phyloP scores from a whole-genome alignment of 2,329 filamentous ascomycete genomes.

The Verticillium zaregamsianum region DNA sequence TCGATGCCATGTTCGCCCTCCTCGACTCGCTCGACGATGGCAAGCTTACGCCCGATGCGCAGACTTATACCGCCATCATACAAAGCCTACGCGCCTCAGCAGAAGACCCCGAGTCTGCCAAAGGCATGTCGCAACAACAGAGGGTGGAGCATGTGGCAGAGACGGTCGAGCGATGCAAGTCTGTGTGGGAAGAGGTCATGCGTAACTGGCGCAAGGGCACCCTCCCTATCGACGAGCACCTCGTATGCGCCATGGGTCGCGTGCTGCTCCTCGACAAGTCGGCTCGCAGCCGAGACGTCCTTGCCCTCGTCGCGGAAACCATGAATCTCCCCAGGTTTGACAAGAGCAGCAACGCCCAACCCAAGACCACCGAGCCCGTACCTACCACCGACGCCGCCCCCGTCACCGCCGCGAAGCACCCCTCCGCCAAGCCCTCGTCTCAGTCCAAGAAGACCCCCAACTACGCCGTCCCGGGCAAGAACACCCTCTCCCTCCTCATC shows the following conservation, averaged over 20 bases:
- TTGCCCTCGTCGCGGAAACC: conserved; percentile 75
- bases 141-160: conserved; percentile 18
- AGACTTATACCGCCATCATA: conserved; percentile 83
- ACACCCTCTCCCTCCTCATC: conserved; percentile 66
- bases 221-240: conserved; percentile 68
- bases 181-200: conserved; percentile 78
- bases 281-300: conserved; percentile 65
- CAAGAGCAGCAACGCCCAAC: neutral
- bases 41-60: conserved; percentile 45
- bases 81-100: conserved; percentile 62
- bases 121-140: neutral
- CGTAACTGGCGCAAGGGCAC: conserved; percentile 69
- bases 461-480: conserved; percentile 43
- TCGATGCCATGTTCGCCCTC: conserved; percentile 78
- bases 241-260: conserved; percentile 78
- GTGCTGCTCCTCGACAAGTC: conserved; percentile 64
- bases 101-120: conserved; percentile 18
- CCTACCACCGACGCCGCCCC: neutral
- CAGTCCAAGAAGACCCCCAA: conserved; percentile 16
- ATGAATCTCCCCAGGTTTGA: conserved; percentile 65
- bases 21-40: conserved; percentile 66
- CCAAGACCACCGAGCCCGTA: neutral
- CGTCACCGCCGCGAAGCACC: neutral
- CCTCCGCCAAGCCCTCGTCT: conserved; percentile 10
- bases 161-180: conserved; percentile 62